phyloP scores from a whole-genome alignment of 371 early-diverging fungal species.

The Synchytrium microbalum region DNA sequence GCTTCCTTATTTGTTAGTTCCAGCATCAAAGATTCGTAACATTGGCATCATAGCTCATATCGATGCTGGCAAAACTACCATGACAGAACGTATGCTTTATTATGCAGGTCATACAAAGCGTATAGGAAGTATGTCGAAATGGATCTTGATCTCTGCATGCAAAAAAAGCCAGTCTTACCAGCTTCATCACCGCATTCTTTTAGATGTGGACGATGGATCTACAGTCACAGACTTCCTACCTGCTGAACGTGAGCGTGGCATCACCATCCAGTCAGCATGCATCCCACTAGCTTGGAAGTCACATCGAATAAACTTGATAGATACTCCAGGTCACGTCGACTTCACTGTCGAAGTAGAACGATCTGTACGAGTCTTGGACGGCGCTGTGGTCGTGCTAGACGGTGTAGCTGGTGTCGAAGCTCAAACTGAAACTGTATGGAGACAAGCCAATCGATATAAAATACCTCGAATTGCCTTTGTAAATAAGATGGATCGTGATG shows the following conservation, averaged over 20 bases:
- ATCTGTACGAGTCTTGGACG: constrained; percentile 85
- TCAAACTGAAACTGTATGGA: constrained; percentile 92
- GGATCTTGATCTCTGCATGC: not conserved
- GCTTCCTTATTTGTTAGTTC: not conserved
- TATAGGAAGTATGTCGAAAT: constrained; percentile 57
- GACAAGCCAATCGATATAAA: constrained; percentile 55
- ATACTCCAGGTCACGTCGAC: constrained; percentile 95
- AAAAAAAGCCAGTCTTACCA: not conserved
- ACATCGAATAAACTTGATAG: constrained; percentile 82
- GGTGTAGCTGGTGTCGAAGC: constrained; percentile 96
- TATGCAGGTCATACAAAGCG: constrained; percentile 84
- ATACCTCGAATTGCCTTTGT: constrained; percentile 83
- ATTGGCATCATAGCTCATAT: constrained; percentile 97
- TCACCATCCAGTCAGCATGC: constrained; percentile 91
- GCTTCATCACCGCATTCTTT: not conserved
- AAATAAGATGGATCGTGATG: constrained; percentile 90
- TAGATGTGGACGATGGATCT: constrained; percentile 77
- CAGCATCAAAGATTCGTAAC: constrained; percentile 55
- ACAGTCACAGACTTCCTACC: constrained; percentile 92
- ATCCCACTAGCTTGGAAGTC: constrained; percentile 87
- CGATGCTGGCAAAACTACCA: constrained; percentile 95
- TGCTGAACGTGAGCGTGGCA: constrained; percentile 87
- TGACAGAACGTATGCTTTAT: constrained; percentile 93
- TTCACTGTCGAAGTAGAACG: constrained; percentile 95
- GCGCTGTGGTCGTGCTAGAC: constrained; percentile 85